Conservation (phyloP, 176 grass and related monocot genomes). For the Aegilops umbellulata region DNA sequence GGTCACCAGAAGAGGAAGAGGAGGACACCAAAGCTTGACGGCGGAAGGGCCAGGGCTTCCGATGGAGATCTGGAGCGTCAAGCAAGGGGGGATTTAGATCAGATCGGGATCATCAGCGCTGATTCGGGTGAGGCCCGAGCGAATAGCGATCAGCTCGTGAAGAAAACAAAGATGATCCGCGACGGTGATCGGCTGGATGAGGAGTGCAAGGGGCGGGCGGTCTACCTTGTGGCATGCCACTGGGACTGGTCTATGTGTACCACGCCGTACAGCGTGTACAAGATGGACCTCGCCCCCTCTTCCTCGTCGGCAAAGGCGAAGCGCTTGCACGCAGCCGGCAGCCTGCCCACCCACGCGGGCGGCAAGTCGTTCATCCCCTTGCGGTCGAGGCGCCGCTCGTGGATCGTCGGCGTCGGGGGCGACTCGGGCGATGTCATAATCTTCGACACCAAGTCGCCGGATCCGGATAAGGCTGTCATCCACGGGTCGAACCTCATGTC, state of each 20-base stretch:
- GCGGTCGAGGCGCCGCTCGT: too few relatives aligned
- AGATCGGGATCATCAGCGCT: too few relatives aligned
- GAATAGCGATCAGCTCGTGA: too few relatives aligned
- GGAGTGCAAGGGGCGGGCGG: not conserved
- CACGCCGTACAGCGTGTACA: not conserved
- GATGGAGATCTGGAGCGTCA: too few relatives aligned
- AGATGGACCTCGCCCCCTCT: not conserved
- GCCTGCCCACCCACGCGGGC: not conserved
- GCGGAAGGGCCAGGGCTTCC: too few relatives aligned
- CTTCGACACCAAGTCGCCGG: not conserved
- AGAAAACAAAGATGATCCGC: too few relatives aligned
- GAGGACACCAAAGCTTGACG: too few relatives aligned
- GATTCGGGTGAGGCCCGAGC: too few relatives aligned
- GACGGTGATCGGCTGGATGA: too few relatives aligned
- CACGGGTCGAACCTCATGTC: not conserved
- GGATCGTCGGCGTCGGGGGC: not conserved
- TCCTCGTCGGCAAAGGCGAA: too few relatives aligned
- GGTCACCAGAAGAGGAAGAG: too few relatives aligned
- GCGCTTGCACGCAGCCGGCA: not conserved
- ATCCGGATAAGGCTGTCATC: not conserved
- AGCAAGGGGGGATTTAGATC: too few relatives aligned
- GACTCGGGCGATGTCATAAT: not conserved
- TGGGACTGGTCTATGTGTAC: not conserved
- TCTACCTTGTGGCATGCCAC: constrained; percentile 1
- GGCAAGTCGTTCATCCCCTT: not conserved